Percentiles rank a stretch among this genome's conserved stretches.
phyloP scores from a whole-genome alignment of 805 yeast genomes.

The Saturnispora quitensis region DNA sequence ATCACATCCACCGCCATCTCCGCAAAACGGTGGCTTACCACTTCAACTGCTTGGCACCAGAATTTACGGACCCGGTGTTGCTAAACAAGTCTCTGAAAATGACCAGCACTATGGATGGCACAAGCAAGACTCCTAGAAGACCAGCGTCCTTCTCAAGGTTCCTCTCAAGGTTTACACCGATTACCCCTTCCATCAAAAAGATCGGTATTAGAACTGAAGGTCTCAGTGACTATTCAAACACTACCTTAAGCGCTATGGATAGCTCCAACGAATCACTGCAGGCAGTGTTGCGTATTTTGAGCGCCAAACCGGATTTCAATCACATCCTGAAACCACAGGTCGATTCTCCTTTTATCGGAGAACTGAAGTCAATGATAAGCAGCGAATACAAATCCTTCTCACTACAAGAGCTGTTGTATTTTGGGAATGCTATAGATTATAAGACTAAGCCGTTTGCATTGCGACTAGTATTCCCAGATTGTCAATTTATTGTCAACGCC shows the following conservation, averaged over 20 bases:
- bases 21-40: constrained; percentile 15
- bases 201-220: not conserved
- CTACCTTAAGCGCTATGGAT: not conserved
- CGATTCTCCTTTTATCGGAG: not conserved
- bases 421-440: constrained; percentile 27
- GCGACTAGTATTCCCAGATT: constrained; percentile 22
- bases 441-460: constrained; percentile 24
- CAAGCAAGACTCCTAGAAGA: not conserved
- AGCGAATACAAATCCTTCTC: constrained; percentile 16
- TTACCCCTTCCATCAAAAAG: not conserved
- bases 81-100: constrained; percentile 17
- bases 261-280: not conserved
- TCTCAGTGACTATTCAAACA: not conserved
- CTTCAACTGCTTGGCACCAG: constrained; percentile 18
- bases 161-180: constrained; percentile 1
- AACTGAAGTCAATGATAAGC: constrained; percentile 1
- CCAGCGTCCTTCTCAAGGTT: constrained; percentile 2
- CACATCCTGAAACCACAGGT: not conserved
- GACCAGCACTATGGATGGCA: not conserved
- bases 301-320: constrained; percentile 11
- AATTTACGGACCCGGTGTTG: constrained; percentile 21
- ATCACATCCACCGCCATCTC: constrained; percentile 13
- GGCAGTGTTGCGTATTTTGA: constrained; percentile 1
- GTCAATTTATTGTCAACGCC: constrained; percentile 21
- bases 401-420: constrained; percentile 24